Evolutionary conservation across 1,139 yeast species (phyloP).

Genomic region (Yamadazyma atmosphaerica): DNA sequence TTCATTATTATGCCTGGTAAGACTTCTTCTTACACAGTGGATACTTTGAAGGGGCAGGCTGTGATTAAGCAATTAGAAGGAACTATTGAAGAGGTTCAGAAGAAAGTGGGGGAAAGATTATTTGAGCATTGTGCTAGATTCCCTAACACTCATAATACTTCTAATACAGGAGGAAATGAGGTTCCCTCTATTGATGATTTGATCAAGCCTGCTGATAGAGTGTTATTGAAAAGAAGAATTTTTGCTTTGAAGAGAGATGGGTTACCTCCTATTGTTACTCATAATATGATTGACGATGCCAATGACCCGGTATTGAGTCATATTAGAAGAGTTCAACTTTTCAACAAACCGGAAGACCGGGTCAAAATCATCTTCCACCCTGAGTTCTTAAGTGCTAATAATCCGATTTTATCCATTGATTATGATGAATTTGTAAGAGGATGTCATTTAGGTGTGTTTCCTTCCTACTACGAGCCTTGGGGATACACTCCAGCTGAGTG

Average conservation of each 20-base stretch:
- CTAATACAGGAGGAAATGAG: slow-evolving; percentile 53
- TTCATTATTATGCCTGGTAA: slow-evolving; percentile 98
- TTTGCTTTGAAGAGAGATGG: slow-evolving; percentile 87
- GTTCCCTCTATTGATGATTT: slow-evolving; percentile 73
- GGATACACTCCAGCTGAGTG: slow-evolving; percentile 99
- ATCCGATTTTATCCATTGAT: slow-evolving; percentile 89
- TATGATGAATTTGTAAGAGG: slow-evolving; percentile 98
- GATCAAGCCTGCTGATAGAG: slow-evolving; percentile 85
- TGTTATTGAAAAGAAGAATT: slow-evolving; percentile 86
- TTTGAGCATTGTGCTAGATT: slow-evolving; percentile 89
- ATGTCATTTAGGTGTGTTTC: slow-evolving; percentile 97
- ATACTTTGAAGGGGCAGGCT: slow-evolving; percentile 94
- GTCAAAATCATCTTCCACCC: slow-evolving; percentile 98
- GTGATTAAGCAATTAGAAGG: slow-evolving; percentile 88
- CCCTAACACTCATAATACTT: slow-evolving; percentile 59
- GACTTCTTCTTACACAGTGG: slow-evolving; percentile 92
- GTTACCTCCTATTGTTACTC: slow-evolving; percentile 96
- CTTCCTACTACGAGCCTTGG: slow-evolving; percentile 99
- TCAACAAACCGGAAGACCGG: slow-evolving; percentile 86
- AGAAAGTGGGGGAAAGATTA: slow-evolving; percentile 81
- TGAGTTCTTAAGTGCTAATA: slow-evolving; percentile 91
- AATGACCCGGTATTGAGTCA: slow-evolving; percentile 90
- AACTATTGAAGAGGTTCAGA: slow-evolving; percentile 87
- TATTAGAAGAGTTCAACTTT: slow-evolving; percentile 86
- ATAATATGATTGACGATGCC: slow-evolving; percentile 91